Conservation (phyloP, 179 eudicot species). For the Beta lomatogona region DNA sequence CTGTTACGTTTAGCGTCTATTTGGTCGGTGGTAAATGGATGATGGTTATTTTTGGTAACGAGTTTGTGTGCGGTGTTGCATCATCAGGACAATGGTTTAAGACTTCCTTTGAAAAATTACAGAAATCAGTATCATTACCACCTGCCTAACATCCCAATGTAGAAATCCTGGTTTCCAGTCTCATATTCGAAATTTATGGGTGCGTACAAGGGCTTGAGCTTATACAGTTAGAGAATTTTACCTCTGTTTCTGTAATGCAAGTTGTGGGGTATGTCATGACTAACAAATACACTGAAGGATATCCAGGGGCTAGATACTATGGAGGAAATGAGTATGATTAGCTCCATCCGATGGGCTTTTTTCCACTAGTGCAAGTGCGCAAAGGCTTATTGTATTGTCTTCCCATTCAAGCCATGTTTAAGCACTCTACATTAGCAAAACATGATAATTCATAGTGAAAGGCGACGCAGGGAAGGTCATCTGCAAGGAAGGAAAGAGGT, state of each 20-base stretch:
- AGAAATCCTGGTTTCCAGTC: background rate
- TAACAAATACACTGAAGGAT: slow-evolving; percentile 99
- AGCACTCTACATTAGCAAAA: too few species aligned
- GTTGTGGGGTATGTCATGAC: slow-evolving; percentile 99
- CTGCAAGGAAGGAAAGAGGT: too few species aligned
- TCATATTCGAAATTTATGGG: slow-evolving; percentile 17
- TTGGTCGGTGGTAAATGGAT: background rate
- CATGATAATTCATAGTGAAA: too few species aligned
- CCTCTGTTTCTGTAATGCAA: slow-evolving; percentile 96
- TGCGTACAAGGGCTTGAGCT: slow-evolving; percentile 83
- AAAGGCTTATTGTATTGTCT: too few species aligned
- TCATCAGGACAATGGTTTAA: background rate
- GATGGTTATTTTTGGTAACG: background rate
- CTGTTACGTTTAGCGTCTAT: background rate
- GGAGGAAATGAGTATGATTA: slow-evolving; percentile 95
- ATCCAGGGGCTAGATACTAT: slow-evolving; percentile 99
- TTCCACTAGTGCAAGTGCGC: too few species aligned
- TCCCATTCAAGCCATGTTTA: too few species aligned
- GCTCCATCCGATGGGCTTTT: too few species aligned
- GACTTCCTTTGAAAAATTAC: slow-evolving; percentile 4
- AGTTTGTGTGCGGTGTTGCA: background rate
- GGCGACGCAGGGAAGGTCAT: too few species aligned
- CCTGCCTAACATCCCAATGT: background rate
- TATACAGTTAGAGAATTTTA: slow-evolving; percentile 97
- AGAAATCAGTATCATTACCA: background rate